phyloP scores from a whole-genome alignment of 345 rosid genomes.

The Pugionium dolabratum region DNA sequence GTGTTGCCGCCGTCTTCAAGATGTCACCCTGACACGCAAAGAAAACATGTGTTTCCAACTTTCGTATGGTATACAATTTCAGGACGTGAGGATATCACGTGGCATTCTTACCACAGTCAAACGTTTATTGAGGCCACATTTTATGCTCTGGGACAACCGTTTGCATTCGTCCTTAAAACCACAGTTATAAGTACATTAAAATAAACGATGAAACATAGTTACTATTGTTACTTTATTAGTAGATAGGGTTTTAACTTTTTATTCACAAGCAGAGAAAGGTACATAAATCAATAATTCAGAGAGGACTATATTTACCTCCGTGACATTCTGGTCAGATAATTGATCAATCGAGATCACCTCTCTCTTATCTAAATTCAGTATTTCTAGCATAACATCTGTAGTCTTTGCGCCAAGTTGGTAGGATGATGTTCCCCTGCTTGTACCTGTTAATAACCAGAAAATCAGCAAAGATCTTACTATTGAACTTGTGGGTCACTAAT shows the following conservation, averaged over 20 bases:
- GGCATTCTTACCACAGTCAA: slow-evolving; percentile 67
- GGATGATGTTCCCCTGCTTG: slow-evolving; percentile 55
- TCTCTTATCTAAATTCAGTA: slow-evolving; percentile 67
- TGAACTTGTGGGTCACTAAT: slow-evolving; percentile 8
- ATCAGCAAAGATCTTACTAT: slow-evolving; percentile 25
- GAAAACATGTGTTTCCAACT: slow-evolving; percentile 15
- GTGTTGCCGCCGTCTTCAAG: slow-evolving; percentile 59
- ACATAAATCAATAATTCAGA: slow-evolving; percentile 19
- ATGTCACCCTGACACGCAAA: slow-evolving; percentile 67
- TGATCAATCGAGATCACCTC: slow-evolving; percentile 69
- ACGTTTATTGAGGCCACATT: slow-evolving; percentile 65
- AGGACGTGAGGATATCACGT: slow-evolving; percentile 11
- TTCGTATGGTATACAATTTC: slow-evolving; percentile 12
- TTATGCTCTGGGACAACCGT: slow-evolving; percentile 61
- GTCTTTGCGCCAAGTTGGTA: slow-evolving; percentile 66
- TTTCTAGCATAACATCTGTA: slow-evolving; percentile 65
- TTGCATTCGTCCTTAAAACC: slow-evolving; percentile 81
- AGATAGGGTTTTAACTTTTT: slow-evolving; percentile 3
- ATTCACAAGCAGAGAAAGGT: slow-evolving; percentile 15
- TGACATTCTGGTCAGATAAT: slow-evolving; percentile 83
- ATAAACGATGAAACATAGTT: background rate
- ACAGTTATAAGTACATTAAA: slow-evolving; percentile 33
- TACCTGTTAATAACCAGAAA: slow-evolving; percentile 53
- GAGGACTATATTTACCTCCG: slow-evolving; percentile 61
- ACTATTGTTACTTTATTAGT: slow-evolving; percentile 3